Evolutionary conservation across 164 flowering plant genomes (phyloP).

Genomic region (Amborella trichopoda): DNA sequence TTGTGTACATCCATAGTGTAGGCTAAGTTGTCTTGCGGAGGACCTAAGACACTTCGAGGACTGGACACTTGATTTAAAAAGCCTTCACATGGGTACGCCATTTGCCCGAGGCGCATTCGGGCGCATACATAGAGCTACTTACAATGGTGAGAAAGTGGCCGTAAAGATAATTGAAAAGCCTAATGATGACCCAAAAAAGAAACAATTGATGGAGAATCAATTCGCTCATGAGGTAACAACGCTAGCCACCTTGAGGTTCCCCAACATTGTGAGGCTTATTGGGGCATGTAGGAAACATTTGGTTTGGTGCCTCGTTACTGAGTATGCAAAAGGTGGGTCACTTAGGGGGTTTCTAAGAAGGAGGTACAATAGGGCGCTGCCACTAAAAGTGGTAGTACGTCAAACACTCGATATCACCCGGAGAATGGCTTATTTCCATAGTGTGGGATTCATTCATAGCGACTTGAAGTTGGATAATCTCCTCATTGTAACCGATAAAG

Average conservation of each 20-base stretch:
- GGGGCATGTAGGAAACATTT: conserved; percentile 10
- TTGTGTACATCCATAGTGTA: too few species aligned
- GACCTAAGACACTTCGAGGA: conserved; percentile 9
- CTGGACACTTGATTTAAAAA: conserved; percentile 11
- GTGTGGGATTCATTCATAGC: conserved; percentile 11
- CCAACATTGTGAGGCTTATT: conserved; percentile 9
- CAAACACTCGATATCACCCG: conserved; percentile 13
- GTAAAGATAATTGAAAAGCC: conserved; percentile 10
- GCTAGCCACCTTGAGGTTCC: conserved; percentile 9
- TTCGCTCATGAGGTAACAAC: conserved; percentile 11
- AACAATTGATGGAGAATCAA: conserved; percentile 10
- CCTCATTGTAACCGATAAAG: conserved; percentile 5
- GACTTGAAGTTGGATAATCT: conserved; percentile 9
- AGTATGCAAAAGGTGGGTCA: conserved; percentile 13
- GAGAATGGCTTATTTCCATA: conserved; percentile 12
- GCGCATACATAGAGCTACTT: conserved; percentile 7
- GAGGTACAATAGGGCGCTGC: conserved; percentile 8
- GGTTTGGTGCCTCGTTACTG: conserved; percentile 13
- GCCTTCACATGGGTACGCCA: conserved; percentile 10
- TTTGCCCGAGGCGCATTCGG: conserved; percentile 12
- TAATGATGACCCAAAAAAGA: conserved; percentile 4
- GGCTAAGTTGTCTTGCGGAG: conserved; percentile 7
- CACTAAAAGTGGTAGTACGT: conserved; percentile 8
- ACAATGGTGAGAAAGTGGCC: conserved; percentile 10
- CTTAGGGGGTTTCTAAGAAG: conserved; percentile 7